Base-by-base conservation (phyloP, 495 filamentous ascomycete species). In the Aspergillus mulundensis region DNA sequence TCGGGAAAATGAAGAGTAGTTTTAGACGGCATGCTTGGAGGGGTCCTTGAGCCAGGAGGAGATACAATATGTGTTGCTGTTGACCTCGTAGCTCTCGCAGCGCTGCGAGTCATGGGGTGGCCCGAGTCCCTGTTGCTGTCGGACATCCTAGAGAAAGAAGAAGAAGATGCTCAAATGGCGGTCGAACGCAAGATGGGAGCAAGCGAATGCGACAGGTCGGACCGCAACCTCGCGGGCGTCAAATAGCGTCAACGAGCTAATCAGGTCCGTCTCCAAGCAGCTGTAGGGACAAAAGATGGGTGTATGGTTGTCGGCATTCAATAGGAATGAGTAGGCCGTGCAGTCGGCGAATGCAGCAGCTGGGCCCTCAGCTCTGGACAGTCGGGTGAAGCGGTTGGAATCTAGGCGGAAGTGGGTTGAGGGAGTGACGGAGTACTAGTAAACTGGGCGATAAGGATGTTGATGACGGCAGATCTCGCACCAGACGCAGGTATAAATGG, bases 31-130 rank as follows among this genome's bases (percentile, higher is more conserved):
- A 70, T 68, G 46, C 67, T 75, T 38, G 75, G 76, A 12, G 76
- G 76, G 36, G 76, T 79, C 42, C 71, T 73, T 2, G 75, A 75
- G 7, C 70, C 72, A 11, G 74, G 74, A 25, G 74, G 73, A 30
- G 76, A 73, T 34, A 62, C 65, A 36, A 76, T 64, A 53, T 66
- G 72, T 43, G 56, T 63, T 32, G 50, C 54, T 12, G 60, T 53
- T 47, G 61, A 57, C 38, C 61, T 67, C 34, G 46, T 53, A 52
- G 20, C 57, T 50, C 58, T 36, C 21, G 56, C 56, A 39, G 44
- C 55, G 25, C 58, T 44, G 48, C 58, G 57, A 44, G 53, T 49
- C 10, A 55, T 34, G 16, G 56, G 42, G 44, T 39, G 43, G 43
- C 61, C 51, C 39, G 57, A 41, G 16, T 58, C 60, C 59, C 56